Evolutionary conservation across 1,284 basidiomycete genomes (phyloP), one percentile per base, ranked within the genome.

Genomic region (Trichosporon faecale): DNA sequence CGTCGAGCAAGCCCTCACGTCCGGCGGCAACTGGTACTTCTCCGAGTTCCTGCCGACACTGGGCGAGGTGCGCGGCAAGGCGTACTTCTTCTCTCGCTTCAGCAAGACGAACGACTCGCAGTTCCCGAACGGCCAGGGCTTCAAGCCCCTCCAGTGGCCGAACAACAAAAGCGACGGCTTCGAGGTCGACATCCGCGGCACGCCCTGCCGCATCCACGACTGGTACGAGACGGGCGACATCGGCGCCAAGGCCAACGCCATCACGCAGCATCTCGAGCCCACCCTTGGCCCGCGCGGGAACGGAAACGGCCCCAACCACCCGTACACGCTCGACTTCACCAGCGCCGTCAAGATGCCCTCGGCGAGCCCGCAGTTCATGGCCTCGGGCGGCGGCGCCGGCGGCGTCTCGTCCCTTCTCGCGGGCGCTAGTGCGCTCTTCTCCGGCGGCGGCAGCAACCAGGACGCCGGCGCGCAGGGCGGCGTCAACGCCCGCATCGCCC

Each of bases 61-160:
- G 0, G 92, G 91, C 2, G 90, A 95, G 80, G 92, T 91, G 12
- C 85, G 94, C 76, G 93, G 94, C 3, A 91, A 90, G 81, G 89
- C 89, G 5, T 86, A 95, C 37, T 83, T 95, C 85, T 88, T 95
- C 78, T 92, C 91, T 74, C 88, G 94, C 29, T 95, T 95, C 78
- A 14, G 27, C 63, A 60, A 67, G 65, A 67, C 49, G 23, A 3
- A 61, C 14, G 57, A 52, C 64, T 37, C n/a, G 21, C 89, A 16
- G 91, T 91, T 91, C 87, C 88, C 76, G 84, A 86, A 69, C 87
- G 88, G 18, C 76, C 64, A 67, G 65, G 93, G 93, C 0, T 91
- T 95, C 23, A 91, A 93, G 77, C 92, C 93, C 2, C 87, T 87
- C 1, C 85, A 83, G 1, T 95, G 94, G 94, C 92, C 91, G 0